Percentiles rank a stretch among this genome's conserved stretches.
phyloP scores from a whole-genome alignment of 2,329 filamentous ascomycete species.

The Colletotrichum siamense region DNA sequence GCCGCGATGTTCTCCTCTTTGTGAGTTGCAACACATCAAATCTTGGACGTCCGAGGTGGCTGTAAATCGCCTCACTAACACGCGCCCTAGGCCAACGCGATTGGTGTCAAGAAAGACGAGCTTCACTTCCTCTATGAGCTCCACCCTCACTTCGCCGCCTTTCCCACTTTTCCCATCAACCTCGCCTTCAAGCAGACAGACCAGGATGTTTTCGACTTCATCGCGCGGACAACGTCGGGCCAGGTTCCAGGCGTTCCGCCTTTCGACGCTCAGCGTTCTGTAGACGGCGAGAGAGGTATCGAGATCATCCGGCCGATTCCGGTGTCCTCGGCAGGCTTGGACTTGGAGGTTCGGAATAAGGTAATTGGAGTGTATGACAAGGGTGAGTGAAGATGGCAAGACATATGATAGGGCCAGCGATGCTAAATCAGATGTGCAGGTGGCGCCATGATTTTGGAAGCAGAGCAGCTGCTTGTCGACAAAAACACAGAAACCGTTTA shows the following conservation, averaged over 20 bases:
- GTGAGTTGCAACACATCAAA: conserved; percentile 24
- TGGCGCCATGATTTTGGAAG: conserved; percentile 47
- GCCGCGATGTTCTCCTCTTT: conserved; percentile 48
- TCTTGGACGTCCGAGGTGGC: not conserved
- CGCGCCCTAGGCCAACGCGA: conserved; percentile 41
- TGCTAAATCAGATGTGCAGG: conserved; percentile 22
- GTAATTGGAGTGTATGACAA: conserved; percentile 53
- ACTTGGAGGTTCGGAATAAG: conserved; percentile 43
- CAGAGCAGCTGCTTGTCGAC: conserved; percentile 43
- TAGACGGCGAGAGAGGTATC: conserved; percentile 47
- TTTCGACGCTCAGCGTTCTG: conserved; percentile 44
- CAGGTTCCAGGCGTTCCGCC: conserved; percentile 43
- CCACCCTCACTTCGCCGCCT: conserved; percentile 46
- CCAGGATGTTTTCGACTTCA: conserved; percentile 49
- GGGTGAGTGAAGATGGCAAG: conserved; percentile 16
- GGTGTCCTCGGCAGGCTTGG: conserved; percentile 36
- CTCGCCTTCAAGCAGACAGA: conserved; percentile 50
- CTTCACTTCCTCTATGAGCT: conserved; percentile 50
- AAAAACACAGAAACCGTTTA: conserved; percentile 41
- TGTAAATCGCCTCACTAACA: not conserved
- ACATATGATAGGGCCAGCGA: not conserved
- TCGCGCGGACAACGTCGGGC: conserved; percentile 35
- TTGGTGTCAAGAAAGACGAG: conserved; percentile 42
- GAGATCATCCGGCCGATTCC: conserved; percentile 42
- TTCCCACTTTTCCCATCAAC: conserved; percentile 53